Percentiles rank a stretch among this genome's conserved stretches.
These are phyloP conservation scores for Thelonectria olida DNA, from an alignment of 2,329 filamentous ascomycete species.

Conservation along the genomic window DNA sequence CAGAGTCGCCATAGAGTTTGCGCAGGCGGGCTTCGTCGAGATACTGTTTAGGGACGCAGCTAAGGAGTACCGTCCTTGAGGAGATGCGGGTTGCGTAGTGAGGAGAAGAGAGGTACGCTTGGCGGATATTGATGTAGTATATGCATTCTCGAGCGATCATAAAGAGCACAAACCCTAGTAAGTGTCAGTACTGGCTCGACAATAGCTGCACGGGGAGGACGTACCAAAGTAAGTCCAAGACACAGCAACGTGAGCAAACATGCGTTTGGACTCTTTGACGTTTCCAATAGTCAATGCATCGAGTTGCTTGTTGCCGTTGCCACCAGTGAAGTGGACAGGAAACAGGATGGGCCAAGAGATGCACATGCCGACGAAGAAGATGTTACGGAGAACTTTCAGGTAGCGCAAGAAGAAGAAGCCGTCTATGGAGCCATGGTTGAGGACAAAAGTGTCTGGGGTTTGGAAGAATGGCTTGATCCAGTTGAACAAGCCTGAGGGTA, in stretches of 20 bases:
- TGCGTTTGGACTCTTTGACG: conserved; percentile 66
- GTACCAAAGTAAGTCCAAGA: conserved; percentile 78
- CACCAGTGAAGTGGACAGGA: conserved; percentile 87
- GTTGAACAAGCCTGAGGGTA: conserved; percentile 70
- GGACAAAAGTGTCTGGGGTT: conserved; percentile 78
- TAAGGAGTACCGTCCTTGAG: conserved; percentile 89
- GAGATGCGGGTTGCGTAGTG: conserved; percentile 87
- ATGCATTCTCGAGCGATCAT: conserved; percentile 88
- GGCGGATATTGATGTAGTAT: conserved; percentile 91
- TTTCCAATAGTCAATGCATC: conserved; percentile 85
- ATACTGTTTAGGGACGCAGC: conserved; percentile 82
- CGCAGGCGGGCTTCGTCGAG: conserved; percentile 80
- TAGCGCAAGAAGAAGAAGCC: conserved; percentile 89
- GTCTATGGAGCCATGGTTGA: conserved; percentile 92
- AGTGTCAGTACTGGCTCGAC: conserved; percentile 13
- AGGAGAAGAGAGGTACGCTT: conserved; percentile 89
- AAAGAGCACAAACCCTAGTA: conserved; percentile 82
- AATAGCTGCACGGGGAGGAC: background rate
- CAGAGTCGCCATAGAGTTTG: conserved; percentile 82
- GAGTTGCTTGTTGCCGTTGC: conserved; percentile 70
- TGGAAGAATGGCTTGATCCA: conserved; percentile 76
- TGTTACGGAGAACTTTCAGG: conserved; percentile 73
- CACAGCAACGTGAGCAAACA: conserved; percentile 84
- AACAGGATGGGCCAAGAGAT: conserved; percentile 90
- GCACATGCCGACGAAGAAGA: conserved; percentile 83